Conservation (phyloP, 2,329 filamentous ascomycete genomes). For the Pseudonectria foliicola region DNA sequence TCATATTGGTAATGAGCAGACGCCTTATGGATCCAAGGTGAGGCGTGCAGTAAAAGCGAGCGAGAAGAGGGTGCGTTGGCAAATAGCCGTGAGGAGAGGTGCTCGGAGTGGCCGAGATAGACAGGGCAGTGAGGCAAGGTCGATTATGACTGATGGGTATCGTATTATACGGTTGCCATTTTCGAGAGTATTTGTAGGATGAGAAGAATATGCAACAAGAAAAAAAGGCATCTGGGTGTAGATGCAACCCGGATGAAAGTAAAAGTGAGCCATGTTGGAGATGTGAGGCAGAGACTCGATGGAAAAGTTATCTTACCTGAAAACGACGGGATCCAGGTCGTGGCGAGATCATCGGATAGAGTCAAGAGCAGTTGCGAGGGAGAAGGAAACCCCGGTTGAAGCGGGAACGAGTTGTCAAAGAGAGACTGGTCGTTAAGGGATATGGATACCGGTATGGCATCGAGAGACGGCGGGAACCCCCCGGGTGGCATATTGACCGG, state of each 20-base stretch:
- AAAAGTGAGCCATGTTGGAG: neutral
- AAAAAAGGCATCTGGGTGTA: conserved; percentile 3
- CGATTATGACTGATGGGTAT: too few relatives aligned
- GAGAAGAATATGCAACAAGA: neutral
- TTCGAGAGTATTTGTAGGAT: neutral
- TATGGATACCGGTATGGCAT: conserved; percentile 7
- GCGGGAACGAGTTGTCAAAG: conserved; percentile 15
- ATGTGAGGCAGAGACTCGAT: conserved; percentile 5
- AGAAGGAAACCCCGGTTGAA: conserved; percentile 11
- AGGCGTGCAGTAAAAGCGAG: too few relatives aligned
- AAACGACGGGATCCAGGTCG: conserved; percentile 11
- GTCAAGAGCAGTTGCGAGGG: conserved; percentile 16
- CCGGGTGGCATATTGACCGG: conserved; percentile 10
- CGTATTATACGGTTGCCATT: too few relatives aligned
- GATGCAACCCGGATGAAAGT: too few relatives aligned
- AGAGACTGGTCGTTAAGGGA: conserved; percentile 10
- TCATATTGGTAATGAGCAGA: too few relatives aligned
- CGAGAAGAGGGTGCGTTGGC: too few relatives aligned
- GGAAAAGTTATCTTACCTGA: conserved; percentile 17
- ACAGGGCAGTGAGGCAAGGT: too few relatives aligned
- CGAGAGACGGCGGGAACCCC: conserved; percentile 6
- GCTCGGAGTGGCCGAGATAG: too few relatives aligned
- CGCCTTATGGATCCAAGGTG: too few relatives aligned
- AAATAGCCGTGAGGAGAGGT: too few relatives aligned
- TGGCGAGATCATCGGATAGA: conserved; percentile 11